These are phyloP conservation scores for Fusarium sp. DNA, from an alignment of 2,329 filamentous ascomycete species.

Conservation along the genomic window DNA sequence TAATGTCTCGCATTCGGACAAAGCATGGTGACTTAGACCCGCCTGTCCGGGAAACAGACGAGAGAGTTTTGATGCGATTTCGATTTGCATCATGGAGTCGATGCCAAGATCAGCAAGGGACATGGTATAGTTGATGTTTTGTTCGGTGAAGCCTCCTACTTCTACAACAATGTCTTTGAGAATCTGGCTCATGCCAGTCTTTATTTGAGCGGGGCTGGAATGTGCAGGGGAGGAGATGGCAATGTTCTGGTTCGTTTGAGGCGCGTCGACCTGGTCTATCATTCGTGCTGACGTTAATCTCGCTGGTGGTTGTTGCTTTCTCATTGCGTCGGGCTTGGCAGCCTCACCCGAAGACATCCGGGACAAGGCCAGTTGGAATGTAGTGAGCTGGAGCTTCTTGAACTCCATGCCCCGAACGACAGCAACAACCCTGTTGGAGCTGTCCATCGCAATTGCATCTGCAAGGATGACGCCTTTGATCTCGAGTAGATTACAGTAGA, in stretches of 20 bases:
- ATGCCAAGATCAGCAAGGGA: constrained; percentile 1
- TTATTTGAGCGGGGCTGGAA: not conserved
- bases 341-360: not conserved
- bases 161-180: not conserved
- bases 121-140: constrained; percentile 5
- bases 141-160: not conserved
- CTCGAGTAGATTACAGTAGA: constrained; percentile 16
- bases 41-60: not conserved
- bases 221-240: too few species aligned
- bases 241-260: too few species aligned
- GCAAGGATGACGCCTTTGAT: constrained; percentile 5
- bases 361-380: constrained; percentile 3
- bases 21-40: not conserved
- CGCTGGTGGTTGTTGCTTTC: too few species aligned
- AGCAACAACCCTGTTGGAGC: not conserved
- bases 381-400: not conserved
- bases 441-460: not conserved
- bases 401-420: constrained; percentile 1
- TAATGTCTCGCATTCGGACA: not conserved
- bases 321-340: too few species aligned
- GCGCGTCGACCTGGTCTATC: too few species aligned
- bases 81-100: constrained; percentile 18
- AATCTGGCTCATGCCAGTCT: not conserved
- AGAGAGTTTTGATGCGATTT: constrained; percentile 3
- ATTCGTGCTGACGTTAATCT: too few species aligned